Conservation (phyloP, 192 early-diverging fungal genomes). For the Gonapodya sp. region DNA sequence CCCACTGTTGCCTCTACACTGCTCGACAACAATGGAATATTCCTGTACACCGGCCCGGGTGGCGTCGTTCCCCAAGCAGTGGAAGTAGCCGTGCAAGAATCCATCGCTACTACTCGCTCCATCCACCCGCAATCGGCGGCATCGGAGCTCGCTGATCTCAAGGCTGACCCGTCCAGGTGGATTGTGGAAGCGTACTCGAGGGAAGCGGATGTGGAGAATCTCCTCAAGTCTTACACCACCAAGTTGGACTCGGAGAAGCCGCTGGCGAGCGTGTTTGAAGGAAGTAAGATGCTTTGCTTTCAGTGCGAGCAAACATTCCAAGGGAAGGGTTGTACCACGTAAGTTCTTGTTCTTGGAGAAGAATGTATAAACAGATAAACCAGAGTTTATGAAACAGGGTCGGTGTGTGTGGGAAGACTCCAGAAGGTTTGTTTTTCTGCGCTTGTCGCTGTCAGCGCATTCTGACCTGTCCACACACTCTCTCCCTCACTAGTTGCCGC, state of each 20-base stretch:
- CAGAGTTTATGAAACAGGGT: not conserved
- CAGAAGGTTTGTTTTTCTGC: not conserved
- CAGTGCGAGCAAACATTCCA: conserved; percentile 11
- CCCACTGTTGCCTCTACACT: not conserved
- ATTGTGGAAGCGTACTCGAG: conserved; percentile 8
- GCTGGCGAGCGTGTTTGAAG: not conserved
- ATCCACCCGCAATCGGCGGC: conserved; percentile 3
- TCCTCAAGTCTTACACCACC: conserved; percentile 5
- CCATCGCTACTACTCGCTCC: not conserved
- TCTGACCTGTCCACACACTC: no score
- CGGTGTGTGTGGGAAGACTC: conserved; percentile 8
- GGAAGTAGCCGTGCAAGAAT: not conserved
- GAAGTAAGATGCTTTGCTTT: not conserved
- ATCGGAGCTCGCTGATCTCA: conserved; percentile 5
- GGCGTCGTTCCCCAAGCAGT: conserved; percentile 10
- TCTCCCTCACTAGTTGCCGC: conserved; percentile 9
- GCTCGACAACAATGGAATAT: not conserved
- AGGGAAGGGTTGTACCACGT: conserved; percentile 8
- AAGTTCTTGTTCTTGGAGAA: not conserved
- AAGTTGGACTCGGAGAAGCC: not conserved
- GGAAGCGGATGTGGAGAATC: not conserved
- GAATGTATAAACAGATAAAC: not conserved
- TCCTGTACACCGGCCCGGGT: conserved; percentile 5
- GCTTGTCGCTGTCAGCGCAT: no score
- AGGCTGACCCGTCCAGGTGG: not conserved